Base-by-base conservation (phyloP, 179 eudicot species). In the Carnegiea gigantea region DNA sequence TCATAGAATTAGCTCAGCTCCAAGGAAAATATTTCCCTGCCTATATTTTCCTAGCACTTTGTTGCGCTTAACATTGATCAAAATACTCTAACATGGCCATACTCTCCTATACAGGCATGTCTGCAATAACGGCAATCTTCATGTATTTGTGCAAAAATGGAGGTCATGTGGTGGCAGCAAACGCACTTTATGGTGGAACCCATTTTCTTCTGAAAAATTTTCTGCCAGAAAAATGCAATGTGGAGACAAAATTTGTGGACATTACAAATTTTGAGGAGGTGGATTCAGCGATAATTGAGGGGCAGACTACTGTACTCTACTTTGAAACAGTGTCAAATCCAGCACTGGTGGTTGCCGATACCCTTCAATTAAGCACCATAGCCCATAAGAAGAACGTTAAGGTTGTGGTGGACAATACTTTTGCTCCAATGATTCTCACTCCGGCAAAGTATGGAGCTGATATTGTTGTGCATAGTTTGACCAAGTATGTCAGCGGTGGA, bases 381-480 rank as follows among this genome's bases (percentile, higher is more conserved):
- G 74, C 74, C 14, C 44, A 18, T 33, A 18, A 15, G 5, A 30
- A 33, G 15, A 21, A n/a, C 0, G 74, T 70, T 4, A 12, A 17
- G 9, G 74, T 70, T 14, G 74, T 70, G 48, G 74, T 70, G 40
- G 74, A 70, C 46, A 70, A 70, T 20, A 70, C 74, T 70, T 70
- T 70, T 70, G 1, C 48, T 14, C 74, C 74, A 5, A 38, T 70
- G 74, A 70, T 70, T 38, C n/a, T 70, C 46, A 8, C 46, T 30
- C 74, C 74, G 9, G 46, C 44, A 9, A 70, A 70, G 74, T 6
- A 15, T 70, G 74, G 74, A 36, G 74, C 74, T 38, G 48, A 70
- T 17, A 36, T 70, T 70, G 74, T 70, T 18, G 38, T 70, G 5
- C 74, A 70, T 38, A 70, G 74, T n/a, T 70, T 70, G 46, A 70